phyloP scores from a whole-genome alignment of 768 basidiomycete species.

The Tricholomella constricta region DNA sequence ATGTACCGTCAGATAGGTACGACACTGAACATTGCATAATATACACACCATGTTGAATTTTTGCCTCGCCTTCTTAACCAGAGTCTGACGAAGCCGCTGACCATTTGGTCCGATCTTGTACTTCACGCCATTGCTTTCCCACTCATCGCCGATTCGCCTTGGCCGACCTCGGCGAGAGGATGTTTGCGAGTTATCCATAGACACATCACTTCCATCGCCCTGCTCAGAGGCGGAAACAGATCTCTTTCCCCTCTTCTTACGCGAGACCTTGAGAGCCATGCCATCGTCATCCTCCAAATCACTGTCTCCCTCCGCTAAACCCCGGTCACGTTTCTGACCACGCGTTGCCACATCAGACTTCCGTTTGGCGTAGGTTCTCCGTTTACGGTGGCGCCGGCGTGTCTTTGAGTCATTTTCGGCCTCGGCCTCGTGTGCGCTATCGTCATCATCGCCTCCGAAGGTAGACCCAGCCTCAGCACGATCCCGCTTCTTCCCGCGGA shows the following conservation, averaged over 20 bases:
- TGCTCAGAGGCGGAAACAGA: conserved; percentile 25
- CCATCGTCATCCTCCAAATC: conserved; percentile 42
- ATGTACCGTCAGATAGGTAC: conserved; percentile 1
- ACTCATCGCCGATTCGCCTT: conserved; percentile 70
- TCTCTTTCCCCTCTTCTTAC: conserved; percentile 61
- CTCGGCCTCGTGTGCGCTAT: conserved; percentile 38
- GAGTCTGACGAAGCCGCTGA: conserved; percentile 64
- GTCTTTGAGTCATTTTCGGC: conserved; percentile 42
- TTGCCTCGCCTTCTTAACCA: conserved; percentile 71
- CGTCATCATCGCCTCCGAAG: conserved; percentile 65
- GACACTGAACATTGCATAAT: background rate
- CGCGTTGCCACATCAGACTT: conserved; percentile 49
- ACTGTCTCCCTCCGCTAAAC: conserved; percentile 46
- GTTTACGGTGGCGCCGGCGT: conserved; percentile 53
- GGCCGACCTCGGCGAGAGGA: conserved; percentile 56
- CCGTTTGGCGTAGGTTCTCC: conserved; percentile 55
- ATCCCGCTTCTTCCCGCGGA: conserved; percentile 74
- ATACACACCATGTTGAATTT: conserved; percentile 71
- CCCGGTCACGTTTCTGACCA: conserved; percentile 72
- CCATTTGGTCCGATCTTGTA: conserved; percentile 76
- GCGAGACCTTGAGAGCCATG: conserved; percentile 26
- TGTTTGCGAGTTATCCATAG: conserved; percentile 47
- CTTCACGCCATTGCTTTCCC: conserved; percentile 68
- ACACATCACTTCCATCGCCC: conserved; percentile 48
- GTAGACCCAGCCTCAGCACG: conserved; percentile 72